A percentile compares a stretch with the other conserved stretches of the same genome.
Conservation (phyloP, 805 yeast genomes). For the Danielia reshetovae region DNA sequence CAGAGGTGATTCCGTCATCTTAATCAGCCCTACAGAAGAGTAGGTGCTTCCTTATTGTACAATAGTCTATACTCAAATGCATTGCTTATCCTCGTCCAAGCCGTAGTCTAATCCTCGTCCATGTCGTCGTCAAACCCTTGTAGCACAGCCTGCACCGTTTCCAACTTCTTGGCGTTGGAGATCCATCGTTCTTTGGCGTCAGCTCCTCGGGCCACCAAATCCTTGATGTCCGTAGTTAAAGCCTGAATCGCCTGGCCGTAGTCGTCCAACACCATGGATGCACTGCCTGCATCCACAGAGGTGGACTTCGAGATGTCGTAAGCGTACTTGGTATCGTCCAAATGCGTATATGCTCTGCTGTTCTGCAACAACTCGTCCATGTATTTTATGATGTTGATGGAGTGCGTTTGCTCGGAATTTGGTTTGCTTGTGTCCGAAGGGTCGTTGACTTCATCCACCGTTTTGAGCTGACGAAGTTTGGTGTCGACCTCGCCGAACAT, state of each 20-base stretch:
- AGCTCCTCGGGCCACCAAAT: slow-evolving; percentile 27
- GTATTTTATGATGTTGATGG: slow-evolving; percentile 15
- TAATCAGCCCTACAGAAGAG: slow-evolving; percentile 51
- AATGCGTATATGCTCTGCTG: slow-evolving; percentile 17
- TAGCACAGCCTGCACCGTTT: slow-evolving; percentile 22
- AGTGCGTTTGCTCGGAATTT: slow-evolving; percentile 2
- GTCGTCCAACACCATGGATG: slow-evolving; percentile 21
- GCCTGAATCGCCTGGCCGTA: slow-evolving; percentile 28
- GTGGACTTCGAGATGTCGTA: slow-evolving; percentile 23
- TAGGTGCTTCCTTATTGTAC: neutral
- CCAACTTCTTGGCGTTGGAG: slow-evolving; percentile 29
- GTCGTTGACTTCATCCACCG: slow-evolving; percentile 14
- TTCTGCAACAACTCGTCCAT: slow-evolving; percentile 20
- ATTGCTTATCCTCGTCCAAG: slow-evolving; percentile 3
- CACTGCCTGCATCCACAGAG: slow-evolving; percentile 16
- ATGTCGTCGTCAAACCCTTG: slow-evolving; percentile 2
- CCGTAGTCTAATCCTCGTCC: slow-evolving; percentile 5
- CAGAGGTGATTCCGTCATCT: slow-evolving; percentile 95
- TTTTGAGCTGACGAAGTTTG: slow-evolving; percentile 12
- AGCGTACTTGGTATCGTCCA: slow-evolving; percentile 19
- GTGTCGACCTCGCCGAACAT: slow-evolving; percentile 18
- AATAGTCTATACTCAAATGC: neutral
- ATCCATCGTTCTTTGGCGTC: slow-evolving; percentile 34
- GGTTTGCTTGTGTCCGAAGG: neutral
- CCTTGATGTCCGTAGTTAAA: slow-evolving; percentile 23